Percentiles rank a stretch among this genome's conserved stretches.
Evolutionary conservation across 169 alveolate genomes (phyloP).

Genomic region (Amoebophrya sp.): DNA sequence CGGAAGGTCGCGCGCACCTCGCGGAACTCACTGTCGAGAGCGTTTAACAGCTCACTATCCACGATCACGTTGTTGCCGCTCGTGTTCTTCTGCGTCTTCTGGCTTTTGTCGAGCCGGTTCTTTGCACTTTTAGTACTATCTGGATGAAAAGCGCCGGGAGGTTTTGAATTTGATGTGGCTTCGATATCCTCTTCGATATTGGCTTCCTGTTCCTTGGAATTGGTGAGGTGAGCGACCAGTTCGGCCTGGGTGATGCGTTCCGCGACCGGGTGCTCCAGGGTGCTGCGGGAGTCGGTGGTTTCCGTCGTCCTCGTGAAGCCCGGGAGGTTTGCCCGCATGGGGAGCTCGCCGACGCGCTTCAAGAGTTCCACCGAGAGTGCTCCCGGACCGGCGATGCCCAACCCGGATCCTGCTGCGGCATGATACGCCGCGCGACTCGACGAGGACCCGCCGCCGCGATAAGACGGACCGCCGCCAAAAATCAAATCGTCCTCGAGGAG

Average conservation of each 20-base stretch:
- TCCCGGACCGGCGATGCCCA: too few species aligned
- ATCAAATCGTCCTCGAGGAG: too few species aligned
- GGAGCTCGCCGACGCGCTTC: neutral
- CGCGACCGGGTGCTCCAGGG: neutral
- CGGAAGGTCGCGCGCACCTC: neutral
- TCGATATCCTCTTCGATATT: too few species aligned
- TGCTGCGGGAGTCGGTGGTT: neutral
- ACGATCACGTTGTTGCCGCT: neutral
- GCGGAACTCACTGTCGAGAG: neutral
- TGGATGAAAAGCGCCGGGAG: too few species aligned
- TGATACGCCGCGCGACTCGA: too few species aligned
- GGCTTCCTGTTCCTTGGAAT: too few species aligned
- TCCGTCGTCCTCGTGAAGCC: neutral
- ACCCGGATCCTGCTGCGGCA: too few species aligned
- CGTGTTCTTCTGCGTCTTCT: neutral
- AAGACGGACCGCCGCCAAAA: too few species aligned
- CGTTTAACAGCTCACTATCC: neutral
- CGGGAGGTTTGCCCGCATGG: neutral
- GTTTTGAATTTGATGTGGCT: too few species aligned
- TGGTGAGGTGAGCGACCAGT: neutral
- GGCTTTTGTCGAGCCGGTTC: neutral
- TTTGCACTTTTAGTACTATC: neutral
- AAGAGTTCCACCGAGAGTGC: neutral
- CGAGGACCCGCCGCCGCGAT: too few species aligned
- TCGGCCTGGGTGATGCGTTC: neutral